Evolutionary conservation across 148 eudicot species (phyloP), one percentile per base, ranked within the genome.

Genomic region (Mesembryanthemum crystallinum): DNA sequence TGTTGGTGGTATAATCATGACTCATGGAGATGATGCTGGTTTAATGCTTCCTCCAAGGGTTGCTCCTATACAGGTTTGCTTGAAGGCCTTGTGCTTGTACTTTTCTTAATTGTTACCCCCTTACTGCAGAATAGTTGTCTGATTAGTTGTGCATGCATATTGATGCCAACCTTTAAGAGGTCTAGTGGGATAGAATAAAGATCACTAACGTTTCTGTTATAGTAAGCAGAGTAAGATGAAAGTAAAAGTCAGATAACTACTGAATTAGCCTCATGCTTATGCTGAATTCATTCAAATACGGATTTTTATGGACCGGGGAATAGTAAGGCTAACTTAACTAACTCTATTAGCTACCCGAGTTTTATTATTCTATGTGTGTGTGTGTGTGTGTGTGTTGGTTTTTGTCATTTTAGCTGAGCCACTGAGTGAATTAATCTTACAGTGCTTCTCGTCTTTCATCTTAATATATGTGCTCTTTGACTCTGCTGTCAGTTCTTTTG

Each of bases 1-100:
- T 85, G 86, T 95, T 68, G 99, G 99, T 70, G 99, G 94, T 73
- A 95, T 95, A 59, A 92, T 95, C 57, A 95, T 95, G 99, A 90
- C 99, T 63, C 99, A 95, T 89, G 99, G 99, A 23, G 99, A 96
- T 88, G 99, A 96, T 84, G 79, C 90, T 70, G 99, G 99, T 78
- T 77, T 96, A 75, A 88, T 96, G 94, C 91, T 96, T 75, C 99
- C 99, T 29, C 99, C 99, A 64, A 92, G 87, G 71, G 75, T 96
- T 81, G 99, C 99, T 21, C 94, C 99, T 33, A 81, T 92, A 70
- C 99, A 96, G 98, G 99, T 92, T 78, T 42, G 39, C 35, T 68
- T 78, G 39, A 51, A 67, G 69, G 73, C 74, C 74, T 47, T 33
- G 37, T 76, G 18, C 67, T 17, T 69, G 37, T 76, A n/a, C 67